phyloP scores from a whole-genome alignment of 1,284 basidiomycete genomes.

The Rhodotorula sp. region DNA sequence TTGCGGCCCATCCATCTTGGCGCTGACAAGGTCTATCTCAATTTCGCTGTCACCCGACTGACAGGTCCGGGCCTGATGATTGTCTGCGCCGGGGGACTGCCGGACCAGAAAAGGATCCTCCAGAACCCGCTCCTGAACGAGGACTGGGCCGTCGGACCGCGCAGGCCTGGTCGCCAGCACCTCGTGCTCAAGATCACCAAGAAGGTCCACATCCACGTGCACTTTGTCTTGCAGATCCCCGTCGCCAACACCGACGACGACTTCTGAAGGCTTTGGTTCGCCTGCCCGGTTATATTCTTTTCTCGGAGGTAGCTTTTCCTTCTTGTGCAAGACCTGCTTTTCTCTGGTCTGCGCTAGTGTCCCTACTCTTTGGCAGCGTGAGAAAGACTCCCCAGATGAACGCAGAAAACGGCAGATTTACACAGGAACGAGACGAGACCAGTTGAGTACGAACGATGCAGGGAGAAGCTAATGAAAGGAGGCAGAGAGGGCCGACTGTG shows the following conservation, averaged over 20 bases:
- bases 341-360: too few relatives aligned
- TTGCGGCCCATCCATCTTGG: not conserved
- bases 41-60: not conserved
- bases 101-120: not conserved
- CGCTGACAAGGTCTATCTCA: not conserved
- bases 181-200: constrained; percentile 1
- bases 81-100: not conserved
- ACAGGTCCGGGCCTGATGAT: constrained; percentile 7
- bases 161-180: not conserved
- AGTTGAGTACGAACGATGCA: not conserved
- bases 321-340: too few relatives aligned
- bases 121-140: not conserved
- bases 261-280: not conserved
- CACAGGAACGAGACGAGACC: too few relatives aligned
- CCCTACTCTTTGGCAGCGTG: too few relatives aligned
- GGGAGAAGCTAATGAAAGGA: not conserved
- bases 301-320: too few relatives aligned
- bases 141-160: constrained; percentile 3
- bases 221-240: not conserved
- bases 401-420: not conserved
- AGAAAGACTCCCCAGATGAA: too few relatives aligned
- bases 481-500: not conserved
- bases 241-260: too few relatives aligned
- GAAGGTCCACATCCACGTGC: constrained; percentile 1
- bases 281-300: too few relatives aligned